Percentiles rank a stretch among this genome's conserved stretches.
Evolutionary conservation across 169 alveolate species (phyloP).

Genomic region (Perkinsus olseni): DNA sequence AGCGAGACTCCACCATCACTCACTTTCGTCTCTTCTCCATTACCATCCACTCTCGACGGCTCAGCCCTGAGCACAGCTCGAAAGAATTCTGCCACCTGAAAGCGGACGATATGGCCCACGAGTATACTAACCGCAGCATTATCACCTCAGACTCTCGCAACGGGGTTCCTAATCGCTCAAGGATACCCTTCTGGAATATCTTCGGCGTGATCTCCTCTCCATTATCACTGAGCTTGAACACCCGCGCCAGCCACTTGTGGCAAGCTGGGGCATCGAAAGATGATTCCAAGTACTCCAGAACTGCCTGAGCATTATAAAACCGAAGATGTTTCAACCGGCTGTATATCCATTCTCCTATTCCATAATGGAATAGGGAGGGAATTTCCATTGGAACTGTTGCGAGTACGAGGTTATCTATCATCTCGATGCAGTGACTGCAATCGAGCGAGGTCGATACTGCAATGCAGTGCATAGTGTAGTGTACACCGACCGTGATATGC

Average conservation of each 20-base stretch:
- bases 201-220: neutral
- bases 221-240: neutral
- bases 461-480: too few species aligned
- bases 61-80: neutral
- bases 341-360: too few species aligned
- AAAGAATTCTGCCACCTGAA: neutral
- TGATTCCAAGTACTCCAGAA: neutral
- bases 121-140: too few species aligned
- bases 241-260: neutral
- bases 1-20: neutral
- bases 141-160: neutral
- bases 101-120: neutral
- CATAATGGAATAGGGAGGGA: too few species aligned
- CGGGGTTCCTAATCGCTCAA: neutral
- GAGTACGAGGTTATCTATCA: too few species aligned
- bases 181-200: neutral
- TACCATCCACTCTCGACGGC: neutral
- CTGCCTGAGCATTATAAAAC: neutral
- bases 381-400: too few species aligned
- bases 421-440: too few species aligned
- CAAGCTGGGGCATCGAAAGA: neutral
- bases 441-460: too few species aligned
- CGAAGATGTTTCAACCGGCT: neutral
- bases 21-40: neutral
- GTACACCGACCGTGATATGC: too few species aligned